A percentile compares a stretch with the other conserved stretches of the same genome.
Conservation (phyloP, 2,329 filamentous ascomycete species). For the Tricladium varicosporioides region DNA sequence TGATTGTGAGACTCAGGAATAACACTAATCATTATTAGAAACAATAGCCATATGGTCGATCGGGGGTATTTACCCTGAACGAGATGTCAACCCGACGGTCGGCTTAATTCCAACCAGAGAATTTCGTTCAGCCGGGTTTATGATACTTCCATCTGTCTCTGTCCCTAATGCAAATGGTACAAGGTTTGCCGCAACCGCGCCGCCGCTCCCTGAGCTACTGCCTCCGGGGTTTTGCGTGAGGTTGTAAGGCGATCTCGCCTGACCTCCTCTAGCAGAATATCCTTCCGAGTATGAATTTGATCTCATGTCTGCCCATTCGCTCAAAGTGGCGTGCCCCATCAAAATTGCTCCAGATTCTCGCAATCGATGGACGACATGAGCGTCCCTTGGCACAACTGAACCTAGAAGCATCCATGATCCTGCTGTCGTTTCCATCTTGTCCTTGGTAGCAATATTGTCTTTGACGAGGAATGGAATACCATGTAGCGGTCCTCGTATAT, state of each 20-base stretch:
- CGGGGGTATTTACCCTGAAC: slow-evolving; percentile 40
- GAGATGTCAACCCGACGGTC: slow-evolving; percentile 69
- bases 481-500: slow-evolving; percentile 64
- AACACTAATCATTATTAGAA: slow-evolving; percentile 52
- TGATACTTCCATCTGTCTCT: slow-evolving; percentile 71
- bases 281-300: slow-evolving; percentile 66
- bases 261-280: slow-evolving; percentile 62
- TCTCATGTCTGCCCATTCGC: slow-evolving; percentile 74
- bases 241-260: slow-evolving; percentile 66
- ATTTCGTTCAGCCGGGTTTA: slow-evolving; percentile 69
- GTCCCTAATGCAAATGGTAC: slow-evolving; percentile 67
- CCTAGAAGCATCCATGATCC: slow-evolving; percentile 67
- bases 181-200: slow-evolving; percentile 62
- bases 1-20: slow-evolving; percentile 67
- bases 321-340: slow-evolving; percentile 68
- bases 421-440: slow-evolving; percentile 72
- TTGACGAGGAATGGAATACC: slow-evolving; percentile 76
- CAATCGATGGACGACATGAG: slow-evolving; percentile 59
- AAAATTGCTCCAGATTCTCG: slow-evolving; percentile 62
- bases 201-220: slow-evolving; percentile 64
- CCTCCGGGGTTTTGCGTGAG: slow-evolving; percentile 67
- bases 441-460: slow-evolving; percentile 68
- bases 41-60: slow-evolving; percentile 28
- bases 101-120: slow-evolving; percentile 72
- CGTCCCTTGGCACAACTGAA: slow-evolving; percentile 65